Conservation (phyloP, 2,329 filamentous ascomycete genomes). For the Neofusicoccum sp. region DNA sequence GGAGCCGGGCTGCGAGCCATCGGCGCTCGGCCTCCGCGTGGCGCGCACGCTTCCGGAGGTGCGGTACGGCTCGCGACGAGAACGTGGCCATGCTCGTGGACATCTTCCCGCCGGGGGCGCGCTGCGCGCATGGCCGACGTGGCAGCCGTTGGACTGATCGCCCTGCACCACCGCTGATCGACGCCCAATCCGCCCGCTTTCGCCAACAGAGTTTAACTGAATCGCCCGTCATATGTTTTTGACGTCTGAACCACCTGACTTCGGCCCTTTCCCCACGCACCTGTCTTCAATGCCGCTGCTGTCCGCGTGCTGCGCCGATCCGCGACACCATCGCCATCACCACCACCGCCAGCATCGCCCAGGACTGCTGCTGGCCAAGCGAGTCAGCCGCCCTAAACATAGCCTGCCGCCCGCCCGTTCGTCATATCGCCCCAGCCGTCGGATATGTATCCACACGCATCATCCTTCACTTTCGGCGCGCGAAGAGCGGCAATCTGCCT, state of each 20-base stretch:
- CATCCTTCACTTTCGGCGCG: background rate
- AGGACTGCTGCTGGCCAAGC: background rate
- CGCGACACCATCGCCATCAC: background rate
- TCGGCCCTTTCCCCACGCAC: conserved; percentile 14
- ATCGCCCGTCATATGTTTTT: conserved; percentile 5
- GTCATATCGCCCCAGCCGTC: too few relatives aligned
- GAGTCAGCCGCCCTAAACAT: background rate
- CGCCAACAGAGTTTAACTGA: background rate
- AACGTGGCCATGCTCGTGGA: background rate
- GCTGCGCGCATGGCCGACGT: conserved; percentile 10
- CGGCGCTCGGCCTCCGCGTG: background rate
- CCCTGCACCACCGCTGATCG: background rate
- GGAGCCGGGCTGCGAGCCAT: background rate
- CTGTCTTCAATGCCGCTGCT: background rate
- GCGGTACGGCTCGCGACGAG: background rate
- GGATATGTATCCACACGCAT: background rate
- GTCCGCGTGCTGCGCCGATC: too few relatives aligned
- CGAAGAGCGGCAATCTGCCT: background rate
- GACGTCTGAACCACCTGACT: conserved; percentile 7
- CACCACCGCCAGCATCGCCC: background rate
- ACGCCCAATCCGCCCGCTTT: background rate
- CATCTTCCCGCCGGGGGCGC: background rate
- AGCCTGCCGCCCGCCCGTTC: background rate
- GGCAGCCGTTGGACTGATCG: background rate
- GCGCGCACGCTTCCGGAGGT: background rate